Evolutionary conservation across 768 basidiomycete species (phyloP), one percentile per base, ranked within the genome.

Genomic region (Rhodotorula diobovata): DNA sequence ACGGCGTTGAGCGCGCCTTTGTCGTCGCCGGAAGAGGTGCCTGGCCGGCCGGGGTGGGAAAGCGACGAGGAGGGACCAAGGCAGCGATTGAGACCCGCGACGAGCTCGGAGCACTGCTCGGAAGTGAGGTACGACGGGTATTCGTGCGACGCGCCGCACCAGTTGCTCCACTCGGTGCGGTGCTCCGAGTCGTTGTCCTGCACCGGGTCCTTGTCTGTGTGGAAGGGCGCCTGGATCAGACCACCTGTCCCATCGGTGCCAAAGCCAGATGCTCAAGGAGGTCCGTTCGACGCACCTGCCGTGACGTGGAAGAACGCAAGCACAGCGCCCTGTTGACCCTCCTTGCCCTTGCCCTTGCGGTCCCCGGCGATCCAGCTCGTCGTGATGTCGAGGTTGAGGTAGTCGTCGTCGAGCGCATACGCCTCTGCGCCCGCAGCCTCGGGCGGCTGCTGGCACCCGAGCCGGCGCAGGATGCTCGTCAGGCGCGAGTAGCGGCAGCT

Each of bases 271-370:
- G 51, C 18, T 12, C 15, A 2, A 12, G 30, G 21, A 18, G 54
- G 7, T 2, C n/a, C n/a, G n/a, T n/a, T n/a, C 23, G 8, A 63
- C 70, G 30, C 50, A 70, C 72, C 72, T 1, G 30, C 48, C 18
- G 56, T 54, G 25, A 66, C 76, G 43, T 77, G 77, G 51, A 77
- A 77, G 67, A 78, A 78, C 25, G 74, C 68, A 14, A 77, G 54
- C 45, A 78, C 73, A 34, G 77, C 76, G 25, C 73, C 71, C 45
- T 56, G 61, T 21, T 39, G 7, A 3, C 54, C 54, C 54, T 55
- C 54, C 54, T 41, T 18, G 11, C 45, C 61, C 23, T 53, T 45
- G 14, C 34, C 55, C 21, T 63, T 62, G 39, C 48, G 37, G 48
- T 50, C 62, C 9, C 71, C 71, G n/a, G 71, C 73, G 57, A 75